Conservation (phyloP, 129 eudicot species). For the Chrysanthemum lavandulifolium region DNA sequence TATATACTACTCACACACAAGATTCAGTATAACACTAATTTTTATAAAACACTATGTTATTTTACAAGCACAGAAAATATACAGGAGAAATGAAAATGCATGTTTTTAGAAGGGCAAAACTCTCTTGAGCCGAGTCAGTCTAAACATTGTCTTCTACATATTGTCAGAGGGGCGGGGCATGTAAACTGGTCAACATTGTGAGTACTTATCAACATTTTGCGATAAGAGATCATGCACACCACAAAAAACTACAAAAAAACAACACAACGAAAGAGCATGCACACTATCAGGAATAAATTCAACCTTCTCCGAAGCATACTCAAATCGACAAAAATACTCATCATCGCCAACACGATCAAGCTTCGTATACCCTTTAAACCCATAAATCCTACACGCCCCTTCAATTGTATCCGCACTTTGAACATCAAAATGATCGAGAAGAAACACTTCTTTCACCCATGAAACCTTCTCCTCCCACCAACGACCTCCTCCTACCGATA, state of each 20-base stretch:
- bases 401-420: conserved; percentile 73
- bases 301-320: conserved; percentile 58
- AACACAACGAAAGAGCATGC: not conserved
- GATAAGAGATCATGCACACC: too few species aligned
- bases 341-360: conserved; percentile 68
- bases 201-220: too few species aligned
- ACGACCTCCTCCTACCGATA: conserved; percentile 77
- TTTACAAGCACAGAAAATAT: too few species aligned
- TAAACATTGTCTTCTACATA: not conserved
- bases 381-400: conserved; percentile 68
- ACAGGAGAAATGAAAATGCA: too few species aligned
- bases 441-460: conserved; percentile 75
- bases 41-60: too few species aligned
- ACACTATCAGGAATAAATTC: conserved; percentile 62
- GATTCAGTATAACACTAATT: too few species aligned
- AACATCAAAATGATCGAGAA: conserved; percentile 63
- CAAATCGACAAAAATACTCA: conserved; percentile 75
- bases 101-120: too few species aligned
- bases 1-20: too few species aligned
- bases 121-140: not conserved
- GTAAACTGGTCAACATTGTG: too few species aligned
- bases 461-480: conserved; percentile 67
- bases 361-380: conserved; percentile 61
- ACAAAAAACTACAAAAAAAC: not conserved
- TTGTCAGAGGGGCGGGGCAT: too few species aligned